Evolutionary conservation across 768 basidiomycete species (phyloP), one percentile per base, ranked within the genome.

Genomic region (Naganishia vaughanmartiniae): DNA sequence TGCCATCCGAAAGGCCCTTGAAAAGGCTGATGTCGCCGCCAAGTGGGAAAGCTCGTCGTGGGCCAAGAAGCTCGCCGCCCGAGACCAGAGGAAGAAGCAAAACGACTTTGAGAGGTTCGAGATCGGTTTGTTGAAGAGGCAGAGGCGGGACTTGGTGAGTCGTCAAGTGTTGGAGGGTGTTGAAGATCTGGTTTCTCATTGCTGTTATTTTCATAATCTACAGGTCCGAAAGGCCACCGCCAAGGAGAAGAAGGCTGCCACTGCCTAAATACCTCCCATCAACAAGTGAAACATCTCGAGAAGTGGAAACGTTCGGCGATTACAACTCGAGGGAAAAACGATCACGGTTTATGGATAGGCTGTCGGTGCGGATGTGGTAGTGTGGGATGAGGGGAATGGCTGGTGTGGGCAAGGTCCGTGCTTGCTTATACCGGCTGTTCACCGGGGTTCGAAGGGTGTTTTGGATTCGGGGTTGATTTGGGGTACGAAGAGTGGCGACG

Each of bases 51-150:
- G 86, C 78, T 90, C 90, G 26, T 76, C 85, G 6, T 98, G 93
- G 94, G 92, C 92, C 70, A 87, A 91, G 85, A 92, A 88, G 84
- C 87, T 91, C 63, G 86, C 86, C 53, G 89, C 91, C 15, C 81
- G 86, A 66, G 85, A 89, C 83, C 87, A 86, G 82, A 86, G 93
- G 79, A 86, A 89, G 82, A 84, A 85, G 78, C 80, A 92, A 70
- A 89, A 87, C 83, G 95, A 99, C 84, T 98, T 98, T 82, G 91
- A 88, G 72, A 88, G 94, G 67, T 98, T 97, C 85, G 82, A 86
- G 76, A 87, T 94, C 72, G 88, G 91, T 87, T 78, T 96, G 76
- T 87, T 87, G 72, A 96, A 97, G 89, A 93, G 91, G 87, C 84
- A 86, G 80, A 85, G 93, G 80, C 84, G 91, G 74, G 92, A 94